These are phyloP conservation scores for Annulohypoxylon maeteangense DNA, from an alignment of 495 filamentous ascomycete genomes.

Conservation along the genomic window DNA sequence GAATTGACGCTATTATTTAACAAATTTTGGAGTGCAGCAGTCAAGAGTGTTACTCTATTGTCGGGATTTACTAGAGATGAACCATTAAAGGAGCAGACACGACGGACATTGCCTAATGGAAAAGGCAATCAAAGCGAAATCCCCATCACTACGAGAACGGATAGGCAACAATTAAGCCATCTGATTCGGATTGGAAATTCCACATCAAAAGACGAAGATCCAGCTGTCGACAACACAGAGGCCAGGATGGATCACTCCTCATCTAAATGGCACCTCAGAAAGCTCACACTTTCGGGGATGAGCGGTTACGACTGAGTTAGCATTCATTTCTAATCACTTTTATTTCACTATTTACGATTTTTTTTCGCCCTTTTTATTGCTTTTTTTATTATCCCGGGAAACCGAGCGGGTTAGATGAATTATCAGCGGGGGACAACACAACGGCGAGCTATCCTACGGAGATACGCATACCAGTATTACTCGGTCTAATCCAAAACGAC, in stretches of 20 bases:
- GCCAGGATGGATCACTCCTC: neutral
- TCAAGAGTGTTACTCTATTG: neutral
- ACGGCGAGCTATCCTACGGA: neutral
- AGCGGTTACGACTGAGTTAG: neutral
- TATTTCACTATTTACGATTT: neutral
- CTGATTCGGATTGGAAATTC: neutral
- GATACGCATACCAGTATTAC: neutral
- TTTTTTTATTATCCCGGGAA: neutral
- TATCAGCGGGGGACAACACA: neutral
- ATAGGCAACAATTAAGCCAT: neutral
- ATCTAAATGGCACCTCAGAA: neutral
- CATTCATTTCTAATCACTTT: neutral
- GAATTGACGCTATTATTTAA: neutral
- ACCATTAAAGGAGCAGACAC: neutral
- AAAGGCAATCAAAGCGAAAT: neutral
- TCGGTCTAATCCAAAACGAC: neutral
- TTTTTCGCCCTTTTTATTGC: neutral
- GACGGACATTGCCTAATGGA: neutral
- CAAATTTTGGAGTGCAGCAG: neutral
- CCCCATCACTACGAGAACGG: neutral
- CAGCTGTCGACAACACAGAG: neutral
- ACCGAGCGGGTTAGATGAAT: neutral
- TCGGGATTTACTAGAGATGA: too few relatives aligned
- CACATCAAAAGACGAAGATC: neutral
- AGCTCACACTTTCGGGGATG: neutral